phyloP scores from a whole-genome alignment of 2,329 filamentous ascomycete species.

The Colletotrichum tamarilloi region DNA sequence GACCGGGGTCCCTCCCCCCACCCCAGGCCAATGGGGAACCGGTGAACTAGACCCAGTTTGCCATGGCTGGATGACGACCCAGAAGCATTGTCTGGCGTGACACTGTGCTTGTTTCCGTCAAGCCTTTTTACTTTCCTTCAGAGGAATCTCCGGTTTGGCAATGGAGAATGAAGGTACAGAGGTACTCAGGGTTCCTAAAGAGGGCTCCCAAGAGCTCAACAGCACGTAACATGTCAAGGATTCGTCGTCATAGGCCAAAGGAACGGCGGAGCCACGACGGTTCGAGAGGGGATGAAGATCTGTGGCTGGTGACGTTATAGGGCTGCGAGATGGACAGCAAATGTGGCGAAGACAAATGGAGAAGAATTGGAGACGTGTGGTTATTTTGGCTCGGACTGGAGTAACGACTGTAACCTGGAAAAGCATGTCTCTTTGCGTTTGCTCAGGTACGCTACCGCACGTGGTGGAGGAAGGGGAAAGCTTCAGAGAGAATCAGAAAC shows the following conservation, averaged over 20 bases:
- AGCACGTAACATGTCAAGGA: conserved; percentile 16
- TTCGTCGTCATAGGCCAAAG: conserved; percentile 21
- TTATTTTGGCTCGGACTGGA: conserved; percentile 1
- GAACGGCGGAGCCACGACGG: conserved; percentile 23
- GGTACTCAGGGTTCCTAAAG: background rate
- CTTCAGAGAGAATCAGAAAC: background rate
- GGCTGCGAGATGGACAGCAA: conserved; percentile 17
- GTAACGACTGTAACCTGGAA: background rate
- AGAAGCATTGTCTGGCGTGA: conserved; percentile 20
- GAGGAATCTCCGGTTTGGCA: background rate
- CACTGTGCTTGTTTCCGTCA: conserved; percentile 30
- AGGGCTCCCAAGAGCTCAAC: background rate
- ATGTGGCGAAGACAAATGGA: conserved; percentile 4
- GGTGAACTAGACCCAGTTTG: conserved; percentile 13
- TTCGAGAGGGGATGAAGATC: conserved; percentile 29
- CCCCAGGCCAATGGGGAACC: conserved; percentile 7
- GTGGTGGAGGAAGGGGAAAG: conserved; percentile 10
- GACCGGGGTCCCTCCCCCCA: background rate
- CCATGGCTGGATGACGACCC: conserved; percentile 32
- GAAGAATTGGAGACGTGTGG: background rate
- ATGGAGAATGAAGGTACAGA: background rate
- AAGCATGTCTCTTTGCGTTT: background rate
- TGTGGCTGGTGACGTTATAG: conserved; percentile 37
- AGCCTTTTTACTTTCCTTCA: conserved; percentile 9
- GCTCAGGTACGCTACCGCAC: conserved; percentile 27